Evolutionary conservation across 2,329 filamentous ascomycete species (phyloP), one percentile per base, ranked within the genome.

Genomic region (Paracoccidioides brasiliensis): DNA sequence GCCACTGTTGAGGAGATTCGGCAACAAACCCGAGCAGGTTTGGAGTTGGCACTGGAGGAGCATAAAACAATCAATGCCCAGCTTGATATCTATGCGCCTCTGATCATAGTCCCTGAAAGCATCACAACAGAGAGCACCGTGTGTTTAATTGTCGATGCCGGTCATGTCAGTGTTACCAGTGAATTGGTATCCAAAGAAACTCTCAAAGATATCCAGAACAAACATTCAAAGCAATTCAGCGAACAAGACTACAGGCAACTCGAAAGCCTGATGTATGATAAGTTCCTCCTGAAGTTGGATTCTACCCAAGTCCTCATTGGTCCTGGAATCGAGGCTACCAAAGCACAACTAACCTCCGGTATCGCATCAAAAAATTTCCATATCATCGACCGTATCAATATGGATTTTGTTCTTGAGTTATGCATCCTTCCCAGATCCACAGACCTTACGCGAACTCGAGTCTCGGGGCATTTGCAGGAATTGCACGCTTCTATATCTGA

Each of bases 31-130:
- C 82, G 94, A 67, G 91, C 93, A 52, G 91, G 93, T 32, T 80
- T 99, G 38, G 90, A 98, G 70, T 98, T 96, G 71, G 94, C 93
- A 0, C 76, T 99, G 3, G 87, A 96, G 65, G 94, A 98, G 67
- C 93, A 98, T 77, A 97, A 95, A 76, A 97, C 93, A 1, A 85
- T 98, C 67, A 95, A 98, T 64, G 91, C 91, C 12, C 89, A 97
- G 63, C 78, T 99, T 45, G 93, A 98, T 69, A 81, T 98, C 10
- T 90, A 96, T 67, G 93, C 93, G 0, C 93, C 93, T 40, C 80
- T 99, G 1, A 94, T 99, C 62, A 97, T 99, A 60, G 82, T 98
- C 8, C 93, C 93, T 0, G 90, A 97, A 66, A 95, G 86, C 64
- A 93, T 98, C 56, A 91, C 85, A 0, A 81, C 84, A 28, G 78